Evolutionary conservation across 371 early-diverging fungal species (phyloP), one percentile per base, ranked within the genome.

Genomic region (Mucor mucedo): DNA sequence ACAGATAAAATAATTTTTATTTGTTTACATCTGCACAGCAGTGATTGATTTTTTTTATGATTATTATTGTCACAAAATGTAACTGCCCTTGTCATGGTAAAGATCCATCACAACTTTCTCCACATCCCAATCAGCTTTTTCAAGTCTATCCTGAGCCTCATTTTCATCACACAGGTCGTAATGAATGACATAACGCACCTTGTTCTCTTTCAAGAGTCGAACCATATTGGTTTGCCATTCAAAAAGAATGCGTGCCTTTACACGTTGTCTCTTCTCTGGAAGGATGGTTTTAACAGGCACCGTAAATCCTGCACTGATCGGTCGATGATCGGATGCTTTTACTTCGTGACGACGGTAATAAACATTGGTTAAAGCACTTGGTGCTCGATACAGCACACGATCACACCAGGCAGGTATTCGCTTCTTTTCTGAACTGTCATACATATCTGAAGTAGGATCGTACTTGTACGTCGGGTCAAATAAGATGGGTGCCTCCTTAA

Each of bases 401-500:
- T 58, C 58, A 58, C 38, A 76, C 90, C 91, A 95, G 0, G 92
- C 89, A 3, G 94, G 94, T 0, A 88, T 81, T 2, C 94, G 83
- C 68, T 85, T 75, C 70, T 95, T 95, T 28, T 93, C 92, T 8
- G 89, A 88, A 3, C 88, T 80, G 63, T 95, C 95, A 65, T 91
- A 95, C 2, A 68, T 61, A 16, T 87, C 82, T 33, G 86, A 84
- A 10, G 86, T 86, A 2, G 78, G 75, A 62, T 93, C 88, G 65
- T 93, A 94, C 76, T 95, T 95, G 84, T 92, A 95, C 0, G 94
- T 95, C 0, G 95, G 95, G 3, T 87, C 84, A 73, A 94, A 95
- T 11, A 59, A 52, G 14, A 93, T 72, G 16, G 79, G 84, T 2
- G 77, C 78, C 71, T 95, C 94, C 14, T 65, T 62, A 59, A 93